Evolutionary conservation across 768 basidiomycete species (phyloP), one percentile per base, ranked within the genome.

Genomic region (Lactarius quietus): DNA sequence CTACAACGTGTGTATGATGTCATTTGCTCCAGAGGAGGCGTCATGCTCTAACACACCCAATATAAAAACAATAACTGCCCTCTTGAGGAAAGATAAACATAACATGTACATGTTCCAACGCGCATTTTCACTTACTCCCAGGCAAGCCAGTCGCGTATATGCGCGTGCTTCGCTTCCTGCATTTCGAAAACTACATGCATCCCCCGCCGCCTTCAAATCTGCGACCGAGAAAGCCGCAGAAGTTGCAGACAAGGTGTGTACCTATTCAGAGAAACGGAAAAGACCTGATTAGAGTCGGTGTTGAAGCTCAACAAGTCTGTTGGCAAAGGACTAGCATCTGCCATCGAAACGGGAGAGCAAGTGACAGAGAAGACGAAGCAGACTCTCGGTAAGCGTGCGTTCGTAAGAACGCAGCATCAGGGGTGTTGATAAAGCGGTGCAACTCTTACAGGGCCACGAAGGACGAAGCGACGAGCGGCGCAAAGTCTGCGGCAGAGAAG

Each of bases 321-420:
- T 12, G 66, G 68, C 12, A n/a, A 9, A 18, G 66, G 66, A 23
- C 59, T 69, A 14, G 66, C 61, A 20, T 69, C 66, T 7, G 66
- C 66, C n/a, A 63, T 67, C 26, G 68, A 69, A 53, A 60, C 57
- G 1, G 68, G 61, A 7, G 61, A 69, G 35, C 48, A 67, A 36
- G 55, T 57, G 38, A 60, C 68, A 35, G 66, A 68, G 66, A 68
- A 67, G 55, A 54, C 66, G 39, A 69, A 63, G 23, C 51, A 69
- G 59, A 61, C 61, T 17, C 14, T 63, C 3, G 66, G 68, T 69
- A 36, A 53, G 68, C 28, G 38, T n/a, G n/a, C n/a, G n/a, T n/a
- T n/a, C 43, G 39, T 5, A 5, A 33, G 38, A 20, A 26, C 9
- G 3, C 10, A 38, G 9, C n/a, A 1, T 3, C 14, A 14, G 18